These are phyloP conservation scores for Coniochaeta hoffmannii DNA, from an alignment of 2,329 filamentous ascomycete species.

Conservation along the genomic window DNA sequence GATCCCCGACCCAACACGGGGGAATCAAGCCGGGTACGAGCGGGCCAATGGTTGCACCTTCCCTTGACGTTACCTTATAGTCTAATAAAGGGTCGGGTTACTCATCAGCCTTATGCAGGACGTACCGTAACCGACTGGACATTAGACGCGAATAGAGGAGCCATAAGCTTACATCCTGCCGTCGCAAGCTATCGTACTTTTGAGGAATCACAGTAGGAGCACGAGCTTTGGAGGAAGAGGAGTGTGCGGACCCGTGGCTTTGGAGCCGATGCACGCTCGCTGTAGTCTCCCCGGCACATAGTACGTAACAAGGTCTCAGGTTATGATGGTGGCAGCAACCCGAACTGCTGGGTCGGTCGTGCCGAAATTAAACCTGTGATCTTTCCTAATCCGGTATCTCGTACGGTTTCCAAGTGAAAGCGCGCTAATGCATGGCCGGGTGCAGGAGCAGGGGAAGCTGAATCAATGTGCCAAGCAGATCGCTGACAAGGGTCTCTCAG, in stretches of 20 bases:
- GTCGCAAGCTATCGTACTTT: background rate
- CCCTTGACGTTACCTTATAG: too few relatives aligned
- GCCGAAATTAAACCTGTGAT: background rate
- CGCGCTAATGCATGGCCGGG: background rate
- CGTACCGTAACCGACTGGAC: background rate
- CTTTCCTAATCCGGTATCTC: background rate
- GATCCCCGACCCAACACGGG: too few relatives aligned
- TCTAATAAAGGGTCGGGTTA: background rate
- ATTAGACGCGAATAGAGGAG: background rate
- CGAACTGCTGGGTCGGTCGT: background rate
- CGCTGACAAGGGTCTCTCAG: background rate
- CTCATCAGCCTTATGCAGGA: background rate
- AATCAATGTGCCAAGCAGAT: background rate
- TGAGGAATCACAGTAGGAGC: background rate
- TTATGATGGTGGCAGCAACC: background rate
- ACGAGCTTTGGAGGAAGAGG: background rate
- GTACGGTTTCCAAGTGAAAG: background rate
- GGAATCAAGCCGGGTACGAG: too few relatives aligned
- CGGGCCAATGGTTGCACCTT: too few relatives aligned
- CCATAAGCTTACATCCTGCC: background rate
- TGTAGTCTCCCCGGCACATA: background rate
- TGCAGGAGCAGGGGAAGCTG: background rate
- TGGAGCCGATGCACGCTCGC: background rate
- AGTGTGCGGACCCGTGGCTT: background rate
- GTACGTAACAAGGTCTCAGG: background rate